Evolutionary conservation across 495 filamentous ascomycete species (phyloP), one percentile per base, ranked within the genome.

Genomic region (Talaromyces trachyspermus): DNA sequence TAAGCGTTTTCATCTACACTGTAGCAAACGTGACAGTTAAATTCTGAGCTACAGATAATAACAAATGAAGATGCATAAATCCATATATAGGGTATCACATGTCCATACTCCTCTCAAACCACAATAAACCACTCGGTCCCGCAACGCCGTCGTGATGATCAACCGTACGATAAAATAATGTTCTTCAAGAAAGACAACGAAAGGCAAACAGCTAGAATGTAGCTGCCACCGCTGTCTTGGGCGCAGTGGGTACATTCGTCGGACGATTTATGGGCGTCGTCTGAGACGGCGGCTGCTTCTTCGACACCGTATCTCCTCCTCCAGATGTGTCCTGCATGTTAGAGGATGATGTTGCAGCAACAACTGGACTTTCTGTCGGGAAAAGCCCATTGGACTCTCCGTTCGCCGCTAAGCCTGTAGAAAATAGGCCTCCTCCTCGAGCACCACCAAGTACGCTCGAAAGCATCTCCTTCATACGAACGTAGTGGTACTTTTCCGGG

Each of bases 381-480:
- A 46, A 46, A 19, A 46, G 20, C n/a, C 44, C 32, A 5, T 25
- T 46, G 14, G 44, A 9, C 2, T 46, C 44, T 14, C 32, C 17
- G 48, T 54, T 33, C 47, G 57, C 45, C 56, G 61, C 61, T 5
- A 69, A 65, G 22, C 60, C 61, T 0, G 64, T 70, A 9, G 68
- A 69, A 40, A 76, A 76, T 15, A 77, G 56, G 5, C 65, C 61
- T 12, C 65, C 65, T 11, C 72, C 74, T 5, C 66, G 58, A 20
- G 65, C 61, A 11, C 67, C 71, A 2, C 71, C 76, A 17, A 88
- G 63, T 0, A 91, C 91, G 48, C 84, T 79, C 10, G 80, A 80
- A 18, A 98, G 74, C 76, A 91, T 88, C 57, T 95, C 90, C 50
- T 88, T 88, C 60, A 96, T 82, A 11, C 92, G 82, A 26, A 91